Evolutionary conservation across 1,284 basidiomycete species (phyloP), one percentile per base, ranked within the genome.

Genomic region (Rhodotorula sp.): DNA sequence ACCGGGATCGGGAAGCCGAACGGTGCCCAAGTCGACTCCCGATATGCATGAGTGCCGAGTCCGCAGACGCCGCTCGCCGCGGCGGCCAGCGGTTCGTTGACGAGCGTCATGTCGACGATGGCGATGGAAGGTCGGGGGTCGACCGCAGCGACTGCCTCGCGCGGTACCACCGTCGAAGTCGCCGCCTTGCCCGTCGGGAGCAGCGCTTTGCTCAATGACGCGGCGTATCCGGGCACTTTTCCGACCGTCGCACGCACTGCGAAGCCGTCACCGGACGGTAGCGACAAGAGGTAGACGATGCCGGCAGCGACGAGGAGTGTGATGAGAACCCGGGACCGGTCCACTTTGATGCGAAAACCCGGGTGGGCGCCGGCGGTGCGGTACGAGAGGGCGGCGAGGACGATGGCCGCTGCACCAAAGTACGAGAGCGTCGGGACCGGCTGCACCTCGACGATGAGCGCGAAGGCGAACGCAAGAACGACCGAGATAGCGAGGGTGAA

Each of bases 401-500:
- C 76, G 59, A 81, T 79, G 18, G 79, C 70, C 4, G 74, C 56
- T 1, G 76, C 73, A 26, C 80, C 80, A 66, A 78, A 79, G 52
- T 77, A 67, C 72, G 78, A 80, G 51, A 80, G 72, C 48, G 76
- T 62, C 54, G 54, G 54, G 14, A 18, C 54, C 26, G n/a, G 54
- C 26, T 56, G n/a, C 15, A n/a, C 54, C 14, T 56, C 54, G 54
- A 80, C 74, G 64, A 77, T 78, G 57, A 81, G 72, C 63, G 77
- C 70, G 64, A 82, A 81, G 62, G 80, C 79, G 67, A 82, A 77
- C 15, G 54, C 54, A 26, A 56, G 14, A 29, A 82, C 77, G 68
- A 82, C 81, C 48, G 79, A 80, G 67, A 81, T 73, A 56, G 79
- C 79, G 57, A 80, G 78, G 5, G 80, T 79, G 68, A 82, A 81